These are phyloP conservation scores for Phaeotremella skinneri DNA, from an alignment of 768 basidiomycete genomes.

Conservation along the genomic window DNA sequence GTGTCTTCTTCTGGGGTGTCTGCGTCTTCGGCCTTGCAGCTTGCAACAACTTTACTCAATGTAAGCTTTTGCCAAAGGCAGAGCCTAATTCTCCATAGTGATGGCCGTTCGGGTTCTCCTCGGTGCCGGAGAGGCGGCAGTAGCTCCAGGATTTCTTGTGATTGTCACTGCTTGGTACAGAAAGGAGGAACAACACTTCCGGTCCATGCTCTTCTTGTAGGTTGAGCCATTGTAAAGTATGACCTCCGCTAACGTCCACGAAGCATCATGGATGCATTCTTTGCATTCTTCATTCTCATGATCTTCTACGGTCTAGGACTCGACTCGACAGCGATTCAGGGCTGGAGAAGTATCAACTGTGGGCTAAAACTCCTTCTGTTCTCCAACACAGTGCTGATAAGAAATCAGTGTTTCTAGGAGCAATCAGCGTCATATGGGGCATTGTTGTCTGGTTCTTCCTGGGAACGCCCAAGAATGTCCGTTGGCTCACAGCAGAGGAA, in stretches of 20 bases:
- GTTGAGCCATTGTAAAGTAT: no score
- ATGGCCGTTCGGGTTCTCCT: no score
- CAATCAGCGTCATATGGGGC: slow-evolving; percentile 4
- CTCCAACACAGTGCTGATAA: background rate
- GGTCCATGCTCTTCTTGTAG: slow-evolving; percentile 6
- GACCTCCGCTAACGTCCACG: background rate
- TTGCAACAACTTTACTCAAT: no score
- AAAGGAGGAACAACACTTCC: slow-evolving; percentile 1
- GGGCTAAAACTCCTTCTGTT: no score
- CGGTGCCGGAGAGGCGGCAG: no score
- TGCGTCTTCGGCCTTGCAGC: no score
- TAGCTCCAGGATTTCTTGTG: slow-evolving; percentile 2
- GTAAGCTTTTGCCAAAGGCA: no score
- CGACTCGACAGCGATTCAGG: background rate
- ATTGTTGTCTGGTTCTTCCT: slow-evolving; percentile 13
- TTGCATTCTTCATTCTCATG: slow-evolving; percentile 1
- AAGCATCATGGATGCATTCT: no score
- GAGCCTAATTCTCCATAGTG: no score
- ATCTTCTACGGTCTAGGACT: slow-evolving; percentile 4
- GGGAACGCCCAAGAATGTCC: slow-evolving; percentile 17
- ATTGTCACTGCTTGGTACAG: slow-evolving; percentile 4
- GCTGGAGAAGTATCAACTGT: slow-evolving; percentile 14
- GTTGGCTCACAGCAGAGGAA: slow-evolving; percentile 6
- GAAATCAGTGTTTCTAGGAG: background rate
- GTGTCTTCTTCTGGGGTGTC: no score